Conservation (phyloP, 371 early-diverging fungal genomes). For the Mortierella sp. region DNA sequence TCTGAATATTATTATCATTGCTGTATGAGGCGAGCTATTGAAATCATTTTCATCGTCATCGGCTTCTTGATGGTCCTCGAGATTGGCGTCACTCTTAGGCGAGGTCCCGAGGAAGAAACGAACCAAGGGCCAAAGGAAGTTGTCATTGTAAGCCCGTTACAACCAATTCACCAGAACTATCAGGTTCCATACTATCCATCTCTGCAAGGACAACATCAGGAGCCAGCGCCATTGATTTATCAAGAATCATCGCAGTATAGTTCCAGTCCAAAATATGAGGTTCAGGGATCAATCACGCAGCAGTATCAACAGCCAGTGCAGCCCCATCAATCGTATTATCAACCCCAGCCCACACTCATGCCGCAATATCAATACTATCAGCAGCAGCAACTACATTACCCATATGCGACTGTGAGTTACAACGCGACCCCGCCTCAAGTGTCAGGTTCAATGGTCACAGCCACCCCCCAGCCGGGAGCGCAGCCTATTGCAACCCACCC, state of each 20-base stretch:
- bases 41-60: not conserved
- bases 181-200: not conserved
- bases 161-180: not conserved
- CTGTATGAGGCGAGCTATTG: not conserved
- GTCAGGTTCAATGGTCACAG: constrained; percentile 30
- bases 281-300: not conserved
- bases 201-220: constrained; percentile 3
- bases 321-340: not conserved
- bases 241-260: not conserved
- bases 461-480: constrained; percentile 37
- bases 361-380: constrained; percentile 18
- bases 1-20: no score
- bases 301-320: constrained; percentile 4
- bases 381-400: constrained; percentile 11
- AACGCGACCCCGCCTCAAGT: not conserved
- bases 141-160: constrained; percentile 2
- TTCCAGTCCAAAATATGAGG: not conserved
- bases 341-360: not conserved
- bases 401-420: not conserved
- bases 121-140: not conserved
- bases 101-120: not conserved
- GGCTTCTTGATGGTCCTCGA: constrained; percentile 4
- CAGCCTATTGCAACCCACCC: constrained; percentile 31
- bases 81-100: constrained; percentile 4
- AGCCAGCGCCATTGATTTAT: constrained; percentile 3